phyloP scores from a whole-genome alignment of 805 yeast genomes.

The Lachancea lanzarotensis region DNA sequence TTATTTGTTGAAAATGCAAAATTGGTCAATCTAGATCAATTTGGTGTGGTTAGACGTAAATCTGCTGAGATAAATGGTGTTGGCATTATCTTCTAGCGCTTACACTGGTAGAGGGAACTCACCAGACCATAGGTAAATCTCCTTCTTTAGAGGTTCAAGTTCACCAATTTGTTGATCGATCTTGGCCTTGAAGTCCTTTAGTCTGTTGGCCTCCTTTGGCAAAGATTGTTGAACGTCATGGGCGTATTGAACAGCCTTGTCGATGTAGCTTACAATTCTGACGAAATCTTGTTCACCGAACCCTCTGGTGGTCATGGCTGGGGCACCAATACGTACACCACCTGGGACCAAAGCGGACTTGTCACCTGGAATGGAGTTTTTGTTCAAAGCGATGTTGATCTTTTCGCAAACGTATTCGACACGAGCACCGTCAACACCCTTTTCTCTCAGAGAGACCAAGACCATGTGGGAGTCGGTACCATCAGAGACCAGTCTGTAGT shows the following conservation, averaged over 20 bases:
- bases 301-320: conserved; percentile 98
- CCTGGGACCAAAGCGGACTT: conserved; percentile 94
- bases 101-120: conserved; percentile 65
- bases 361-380: conserved; percentile 97
- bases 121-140: conserved; percentile 88
- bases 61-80: background rate
- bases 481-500: conserved; percentile 78
- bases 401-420: conserved; percentile 92
- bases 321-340: conserved; percentile 96
- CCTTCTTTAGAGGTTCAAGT: conserved; percentile 60
- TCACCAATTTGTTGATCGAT: conserved; percentile 67
- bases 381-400: conserved; percentile 91
- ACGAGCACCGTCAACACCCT: conserved; percentile 94
- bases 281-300: conserved; percentile 80
- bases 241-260: conserved; percentile 70
- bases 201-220: conserved; percentile 89
- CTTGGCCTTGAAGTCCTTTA: conserved; percentile 90
- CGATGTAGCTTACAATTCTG: conserved; percentile 74
- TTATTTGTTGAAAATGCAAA: conserved; percentile 11
- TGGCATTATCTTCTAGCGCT: conserved; percentile 5
- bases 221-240: conserved; percentile 65
- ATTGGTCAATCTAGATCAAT: conserved; percentile 3
- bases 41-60: background rate
- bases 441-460: conserved; percentile 78
- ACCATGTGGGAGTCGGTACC: conserved; percentile 99